phyloP scores from a whole-genome alignment of 495 filamentous ascomycete species.

The Hapsidospora chrysogenum region DNA sequence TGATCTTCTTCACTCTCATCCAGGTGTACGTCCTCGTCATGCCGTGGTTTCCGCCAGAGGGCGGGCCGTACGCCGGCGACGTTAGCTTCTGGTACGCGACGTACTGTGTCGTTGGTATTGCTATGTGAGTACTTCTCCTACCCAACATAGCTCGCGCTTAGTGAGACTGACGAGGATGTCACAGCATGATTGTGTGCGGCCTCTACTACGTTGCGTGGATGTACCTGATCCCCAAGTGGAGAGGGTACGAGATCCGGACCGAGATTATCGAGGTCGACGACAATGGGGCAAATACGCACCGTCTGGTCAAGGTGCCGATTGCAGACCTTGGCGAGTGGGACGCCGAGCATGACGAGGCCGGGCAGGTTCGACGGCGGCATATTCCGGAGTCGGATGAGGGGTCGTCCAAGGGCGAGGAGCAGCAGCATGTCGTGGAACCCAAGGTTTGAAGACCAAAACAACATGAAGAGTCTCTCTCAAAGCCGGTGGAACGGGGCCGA shows the following conservation, averaged over 20 bases:
- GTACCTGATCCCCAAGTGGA: constrained; percentile 28
- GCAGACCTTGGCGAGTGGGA: constrained; percentile 34
- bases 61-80: constrained; percentile 36
- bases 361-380: constrained; percentile 4
- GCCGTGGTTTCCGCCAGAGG: constrained; percentile 48
- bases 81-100: constrained; percentile 56
- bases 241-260: constrained; percentile 35
- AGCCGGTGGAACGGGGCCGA: too few species aligned
- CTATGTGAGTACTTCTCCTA: constrained; percentile 22
- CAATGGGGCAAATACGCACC: constrained; percentile 29
- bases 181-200: constrained; percentile 29
- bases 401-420: too few species aligned
- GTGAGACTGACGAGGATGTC: not conserved
- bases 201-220: constrained; percentile 43
- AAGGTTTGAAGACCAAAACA: too few species aligned
- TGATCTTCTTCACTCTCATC: constrained; percentile 37
- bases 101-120: constrained; percentile 39
- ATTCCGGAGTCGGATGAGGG: too few species aligned
- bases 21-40: constrained; percentile 41
- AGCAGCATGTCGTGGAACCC: too few species aligned
- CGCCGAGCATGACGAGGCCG: constrained; percentile 36
- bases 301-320: constrained; percentile 35
- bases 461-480: too few species aligned
- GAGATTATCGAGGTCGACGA: constrained; percentile 31
- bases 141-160: not conserved